Evolutionary conservation across 805 yeast genomes (phyloP).

Genomic region (Lachancea mirantina): DNA sequence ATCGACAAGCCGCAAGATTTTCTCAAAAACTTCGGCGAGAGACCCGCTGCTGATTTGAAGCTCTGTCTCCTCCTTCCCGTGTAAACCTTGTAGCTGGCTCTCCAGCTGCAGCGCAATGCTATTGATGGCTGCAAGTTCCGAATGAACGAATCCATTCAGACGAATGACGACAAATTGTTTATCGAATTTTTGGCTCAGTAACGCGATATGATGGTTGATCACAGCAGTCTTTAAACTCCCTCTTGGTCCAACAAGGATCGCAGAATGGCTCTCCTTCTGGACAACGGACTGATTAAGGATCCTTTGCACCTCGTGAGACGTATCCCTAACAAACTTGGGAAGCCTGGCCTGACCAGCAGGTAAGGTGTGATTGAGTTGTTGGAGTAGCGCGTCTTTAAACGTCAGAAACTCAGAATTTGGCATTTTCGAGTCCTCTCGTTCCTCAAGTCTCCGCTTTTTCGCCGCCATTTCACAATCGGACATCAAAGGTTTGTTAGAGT

Average conservation of each 20-base stretch:
- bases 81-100: conserved; percentile 31
- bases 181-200: conserved; percentile 35
- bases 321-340: conserved; percentile 17
- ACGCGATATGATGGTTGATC: conserved; percentile 48
- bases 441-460: too few species aligned
- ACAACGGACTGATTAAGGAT: conserved; percentile 58
- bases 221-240: conserved; percentile 68
- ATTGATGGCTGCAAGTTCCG: conserved; percentile 70
- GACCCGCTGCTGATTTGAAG: conserved; percentile 42
- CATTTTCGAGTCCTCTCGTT: too few species aligned
- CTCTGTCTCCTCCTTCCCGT: conserved; percentile 14
- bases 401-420: too few species aligned
- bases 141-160: conserved; percentile 64
- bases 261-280: conserved; percentile 73
- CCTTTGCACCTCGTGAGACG: conserved; percentile 42
- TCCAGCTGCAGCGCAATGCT: conserved; percentile 84
- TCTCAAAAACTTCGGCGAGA: conserved; percentile 53
- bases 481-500: too few species aligned
- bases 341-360: conserved; percentile 17
- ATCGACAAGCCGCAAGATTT: conserved; percentile 48
- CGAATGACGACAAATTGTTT: conserved; percentile 54
- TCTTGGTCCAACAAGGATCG: conserved; percentile 71
- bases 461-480: too few species aligned
- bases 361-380: conserved; percentile 18
- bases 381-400: too few species aligned